A percentile compares a stretch with the other conserved stretches of the same genome.
These are phyloP conservation scores for Leccinum disarticulatum DNA, from an alignment of 768 basidiomycete species.

Conservation along the genomic window DNA sequence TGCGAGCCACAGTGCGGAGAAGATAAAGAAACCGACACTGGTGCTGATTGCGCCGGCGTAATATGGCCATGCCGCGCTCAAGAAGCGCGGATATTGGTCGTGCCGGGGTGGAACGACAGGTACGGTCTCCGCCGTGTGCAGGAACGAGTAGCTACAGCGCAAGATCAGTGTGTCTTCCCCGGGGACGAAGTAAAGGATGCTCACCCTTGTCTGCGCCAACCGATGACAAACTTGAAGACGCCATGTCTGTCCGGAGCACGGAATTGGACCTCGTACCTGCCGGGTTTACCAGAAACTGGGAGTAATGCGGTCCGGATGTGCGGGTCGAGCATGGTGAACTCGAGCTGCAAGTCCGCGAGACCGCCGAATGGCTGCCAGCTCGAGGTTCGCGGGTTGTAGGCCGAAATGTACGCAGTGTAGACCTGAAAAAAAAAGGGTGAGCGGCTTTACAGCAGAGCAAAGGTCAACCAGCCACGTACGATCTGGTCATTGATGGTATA, in stretches of 20 bases:
- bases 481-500: conserved; percentile 89
- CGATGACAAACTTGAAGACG: conserved; percentile 95
- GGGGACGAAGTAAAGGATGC: conserved; percentile 21
- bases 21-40: conserved; percentile 79
- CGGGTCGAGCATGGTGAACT: conserved; percentile 99
- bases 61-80: conserved; percentile 95
- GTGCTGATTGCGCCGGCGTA: conserved; percentile 91
- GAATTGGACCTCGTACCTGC: conserved; percentile 81
- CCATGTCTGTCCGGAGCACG: conserved; percentile 93
- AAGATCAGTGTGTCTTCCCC: neutral
- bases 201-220: conserved; percentile 88
- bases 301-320: conserved; percentile 82
- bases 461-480: conserved; percentile 39
- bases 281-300: conserved; percentile 54
- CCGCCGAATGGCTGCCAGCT: conserved; percentile 74
- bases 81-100: conserved; percentile 93
- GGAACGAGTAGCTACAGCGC: conserved; percentile 61
- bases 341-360: conserved; percentile 81
- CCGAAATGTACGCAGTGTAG: conserved; percentile 71
- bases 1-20: conserved; percentile 84
- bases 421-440: conserved; percentile 47
- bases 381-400: conserved; percentile 53
- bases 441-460: neutral
- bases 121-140: conserved; percentile 72
- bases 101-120: conserved; percentile 92